Conservation (phyloP, 768 basidiomycete species). For the Cubamyces sp. region DNA sequence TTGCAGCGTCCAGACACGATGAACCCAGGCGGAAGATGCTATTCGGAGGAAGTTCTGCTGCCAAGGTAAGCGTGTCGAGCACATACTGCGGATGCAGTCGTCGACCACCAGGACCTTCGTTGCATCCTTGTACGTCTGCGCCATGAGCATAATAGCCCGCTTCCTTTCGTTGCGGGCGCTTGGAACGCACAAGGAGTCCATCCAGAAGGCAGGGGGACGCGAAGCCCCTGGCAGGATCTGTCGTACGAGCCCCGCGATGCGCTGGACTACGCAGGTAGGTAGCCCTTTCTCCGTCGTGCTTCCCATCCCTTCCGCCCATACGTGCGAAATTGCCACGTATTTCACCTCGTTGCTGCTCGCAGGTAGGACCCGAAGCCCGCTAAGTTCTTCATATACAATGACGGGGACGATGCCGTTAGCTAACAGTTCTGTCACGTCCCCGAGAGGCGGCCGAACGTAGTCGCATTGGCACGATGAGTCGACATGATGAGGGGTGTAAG, state of each 20-base stretch:
- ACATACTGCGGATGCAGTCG: conserved; percentile 11
- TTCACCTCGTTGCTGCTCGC: not conserved
- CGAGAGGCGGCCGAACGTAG: conserved; percentile 7
- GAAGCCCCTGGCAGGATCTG: conserved; percentile 5
- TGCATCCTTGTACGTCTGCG: conserved; percentile 18
- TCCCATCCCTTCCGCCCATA: conserved; percentile 15
- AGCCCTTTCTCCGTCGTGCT: conserved; percentile 22
- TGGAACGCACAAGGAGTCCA: conserved; percentile 24
- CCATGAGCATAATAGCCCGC: conserved; percentile 22
- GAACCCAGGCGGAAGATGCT: conserved; percentile 15
- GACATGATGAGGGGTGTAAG: conserved; percentile 12
- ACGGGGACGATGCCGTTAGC: not conserved
- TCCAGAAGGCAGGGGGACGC: conserved; percentile 15
- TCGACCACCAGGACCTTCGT: conserved; percentile 20
- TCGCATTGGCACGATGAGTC: conserved; percentile 9
- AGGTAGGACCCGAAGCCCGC: not conserved
- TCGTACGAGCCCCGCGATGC: not conserved
- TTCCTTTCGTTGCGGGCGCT: conserved; percentile 4
- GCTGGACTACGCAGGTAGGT: conserved; percentile 16
- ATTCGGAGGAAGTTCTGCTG: conserved; percentile 14
- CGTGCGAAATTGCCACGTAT: conserved; percentile 14
- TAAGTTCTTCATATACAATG: not conserved
- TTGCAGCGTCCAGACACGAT: conserved; percentile 22
- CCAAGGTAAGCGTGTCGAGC: conserved; percentile 3
- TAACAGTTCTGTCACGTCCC: not conserved